Conservation (phyloP, 2,329 filamentous ascomycete species). For the Verticillium albo-atrum region DNA sequence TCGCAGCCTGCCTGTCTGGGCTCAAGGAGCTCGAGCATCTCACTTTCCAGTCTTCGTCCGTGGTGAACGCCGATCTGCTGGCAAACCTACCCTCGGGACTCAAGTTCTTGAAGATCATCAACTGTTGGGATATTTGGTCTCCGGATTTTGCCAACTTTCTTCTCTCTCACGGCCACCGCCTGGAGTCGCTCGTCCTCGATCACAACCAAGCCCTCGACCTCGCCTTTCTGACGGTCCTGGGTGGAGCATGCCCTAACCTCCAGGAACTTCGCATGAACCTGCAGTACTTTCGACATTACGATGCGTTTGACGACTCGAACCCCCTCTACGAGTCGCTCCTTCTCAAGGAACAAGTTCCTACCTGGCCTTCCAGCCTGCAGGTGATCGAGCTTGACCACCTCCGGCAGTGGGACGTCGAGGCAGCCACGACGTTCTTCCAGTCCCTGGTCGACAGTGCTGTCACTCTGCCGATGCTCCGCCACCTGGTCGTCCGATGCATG, state of each 20-base stretch:
- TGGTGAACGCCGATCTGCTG: slow-evolving; percentile 66
- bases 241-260: slow-evolving; percentile 64
- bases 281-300: slow-evolving; percentile 68
- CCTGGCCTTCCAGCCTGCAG: slow-evolving; percentile 71
- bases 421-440: slow-evolving; percentile 72
- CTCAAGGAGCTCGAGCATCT: slow-evolving; percentile 64
- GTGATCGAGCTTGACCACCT: slow-evolving; percentile 72
- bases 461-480: slow-evolving; percentile 61
- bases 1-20: slow-evolving; percentile 41
- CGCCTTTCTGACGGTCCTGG: slow-evolving; percentile 66
- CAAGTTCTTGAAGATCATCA: slow-evolving; percentile 65
- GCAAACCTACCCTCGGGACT: slow-evolving; percentile 63
- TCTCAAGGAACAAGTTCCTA: slow-evolving; percentile 59
- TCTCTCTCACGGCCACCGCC: slow-evolving; percentile 57
- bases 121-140: slow-evolving; percentile 72
- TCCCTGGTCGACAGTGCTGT: slow-evolving; percentile 71
- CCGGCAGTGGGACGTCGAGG: slow-evolving; percentile 64
- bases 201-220: slow-evolving; percentile 79
- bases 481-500: slow-evolving; percentile 70
- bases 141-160: slow-evolving; percentile 63
- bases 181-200: slow-evolving; percentile 65
- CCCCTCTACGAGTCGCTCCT: slow-evolving; percentile 71
- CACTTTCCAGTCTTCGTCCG: slow-evolving; percentile 69
- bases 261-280: slow-evolving; percentile 72
- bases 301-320: slow-evolving; percentile 64